Percentiles rank a stretch among this genome's conserved stretches.
Evolutionary conservation across 371 early-diverging fungal genomes (phyloP).

Genomic region (Syncephalis fuscata): DNA sequence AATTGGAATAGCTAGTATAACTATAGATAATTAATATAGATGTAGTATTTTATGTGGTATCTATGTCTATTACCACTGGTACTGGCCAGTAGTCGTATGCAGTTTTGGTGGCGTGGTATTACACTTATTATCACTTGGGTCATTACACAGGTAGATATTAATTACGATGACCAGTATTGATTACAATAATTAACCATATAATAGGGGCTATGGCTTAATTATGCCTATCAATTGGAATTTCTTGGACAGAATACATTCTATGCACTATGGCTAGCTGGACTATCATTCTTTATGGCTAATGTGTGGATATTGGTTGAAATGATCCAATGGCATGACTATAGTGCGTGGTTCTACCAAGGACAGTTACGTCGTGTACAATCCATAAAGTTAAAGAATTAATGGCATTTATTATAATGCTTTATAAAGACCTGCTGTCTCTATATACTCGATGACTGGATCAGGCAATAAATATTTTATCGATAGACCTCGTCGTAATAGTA

Average conservation of each 20-base stretch:
- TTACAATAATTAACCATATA: slow-evolving; percentile 1
- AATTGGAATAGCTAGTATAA: no score
- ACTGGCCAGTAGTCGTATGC: slow-evolving; percentile 42
- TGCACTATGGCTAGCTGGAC: slow-evolving; percentile 50
- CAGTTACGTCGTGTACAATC: not conserved
- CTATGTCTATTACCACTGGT: slow-evolving; percentile 78
- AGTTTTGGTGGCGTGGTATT: slow-evolving; percentile 32
- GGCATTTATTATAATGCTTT: slow-evolving; percentile 3
- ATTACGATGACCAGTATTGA: no score
- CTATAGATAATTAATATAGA: no score
- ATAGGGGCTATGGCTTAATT: slow-evolving; percentile 69
- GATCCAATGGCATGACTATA: slow-evolving; percentile 30
- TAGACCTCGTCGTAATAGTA: slow-evolving; percentile 87
- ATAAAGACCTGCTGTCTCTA: slow-evolving; percentile 57
- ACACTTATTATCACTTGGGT: slow-evolving; percentile 54
- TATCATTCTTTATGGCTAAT: slow-evolving; percentile 44
- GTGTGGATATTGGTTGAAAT: slow-evolving; percentile 50
- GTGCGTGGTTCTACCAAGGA: slow-evolving; percentile 22
- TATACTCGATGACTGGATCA: slow-evolving; percentile 86
- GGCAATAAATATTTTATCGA: slow-evolving; percentile 91
- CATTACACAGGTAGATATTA: slow-evolving; percentile 38
- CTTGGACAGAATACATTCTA: slow-evolving; percentile 66
- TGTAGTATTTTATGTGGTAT: slow-evolving; percentile 98
- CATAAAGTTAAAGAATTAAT: no score
- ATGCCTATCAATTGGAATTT: slow-evolving; percentile 77